Conservation (phyloP, 2,329 filamentous ascomycete species). For the Diaporthe sp. region DNA sequence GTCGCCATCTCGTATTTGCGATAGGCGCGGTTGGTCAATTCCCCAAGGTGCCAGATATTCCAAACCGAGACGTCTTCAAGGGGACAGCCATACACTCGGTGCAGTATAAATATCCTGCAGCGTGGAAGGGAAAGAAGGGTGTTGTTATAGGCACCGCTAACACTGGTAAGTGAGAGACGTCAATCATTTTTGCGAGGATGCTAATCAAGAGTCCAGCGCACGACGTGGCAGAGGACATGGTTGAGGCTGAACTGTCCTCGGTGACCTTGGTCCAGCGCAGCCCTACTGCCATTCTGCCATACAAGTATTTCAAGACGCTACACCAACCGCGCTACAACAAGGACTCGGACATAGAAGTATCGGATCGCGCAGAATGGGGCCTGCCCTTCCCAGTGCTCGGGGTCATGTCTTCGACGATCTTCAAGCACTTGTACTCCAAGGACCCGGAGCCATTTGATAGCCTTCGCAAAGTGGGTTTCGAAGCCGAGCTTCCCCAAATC, state of each 20-base stretch:
- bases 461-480: not conserved
- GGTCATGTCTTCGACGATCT: not conserved
- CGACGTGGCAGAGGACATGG: slow-evolving; percentile 6
- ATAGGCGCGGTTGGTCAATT: not conserved
- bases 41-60: not conserved
- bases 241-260: not conserved
- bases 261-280: slow-evolving; percentile 17
- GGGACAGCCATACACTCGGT: slow-evolving; percentile 12
- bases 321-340: slow-evolving; percentile 8
- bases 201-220: not conserved
- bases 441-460: not conserved
- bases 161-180: not conserved
- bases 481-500: not conserved
- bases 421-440: not conserved
- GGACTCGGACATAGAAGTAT: not conserved
- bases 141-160: slow-evolving; percentile 13
- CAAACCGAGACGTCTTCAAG: not conserved
- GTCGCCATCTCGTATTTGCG: not conserved
- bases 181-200: not conserved
- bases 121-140: not conserved
- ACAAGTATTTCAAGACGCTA: not conserved
- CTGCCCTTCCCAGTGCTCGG: not conserved
- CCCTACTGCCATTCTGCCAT: not conserved
- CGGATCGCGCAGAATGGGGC: slow-evolving; percentile 8
- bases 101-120: not conserved